These are phyloP conservation scores for Scedosporium minutisporum DNA, from an alignment of 2,329 filamentous ascomycete genomes.

Conservation along the genomic window DNA sequence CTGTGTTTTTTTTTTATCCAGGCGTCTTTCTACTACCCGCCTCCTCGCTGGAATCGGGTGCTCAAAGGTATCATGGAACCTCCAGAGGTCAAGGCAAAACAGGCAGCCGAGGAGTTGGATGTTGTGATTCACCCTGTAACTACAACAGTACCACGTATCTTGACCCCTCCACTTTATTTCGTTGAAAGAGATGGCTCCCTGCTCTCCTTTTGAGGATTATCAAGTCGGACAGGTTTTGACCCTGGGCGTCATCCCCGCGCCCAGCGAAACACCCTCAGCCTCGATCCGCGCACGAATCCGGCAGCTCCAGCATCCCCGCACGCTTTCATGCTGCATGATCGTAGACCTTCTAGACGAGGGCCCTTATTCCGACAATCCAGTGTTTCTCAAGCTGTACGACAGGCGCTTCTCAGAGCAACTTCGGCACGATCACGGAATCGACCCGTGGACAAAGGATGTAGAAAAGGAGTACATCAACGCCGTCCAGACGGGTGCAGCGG, in stretches of 20 bases:
- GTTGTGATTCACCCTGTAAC: neutral
- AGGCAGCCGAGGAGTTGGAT: too few species aligned
- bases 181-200: conserved; percentile 2
- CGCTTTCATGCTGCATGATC: conserved; percentile 13
- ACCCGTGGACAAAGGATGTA: conserved; percentile 8
- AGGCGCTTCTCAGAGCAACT: conserved; percentile 12
- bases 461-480: neutral
- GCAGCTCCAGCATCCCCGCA: neutral
- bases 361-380: neutral
- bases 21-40: too few species aligned
- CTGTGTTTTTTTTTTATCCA: too few species aligned
- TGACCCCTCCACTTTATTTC: neutral
- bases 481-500: neutral
- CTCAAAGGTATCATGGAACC: too few species aligned
- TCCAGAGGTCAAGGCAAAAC: too few species aligned
- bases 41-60: too few species aligned
- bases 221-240: neutral
- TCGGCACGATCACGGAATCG: conserved; percentile 9
- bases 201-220: conserved; percentile 2
- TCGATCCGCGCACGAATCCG: neutral
- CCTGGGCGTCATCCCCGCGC: neutral
- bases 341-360: conserved; percentile 10
- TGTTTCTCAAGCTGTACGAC: conserved; percentile 16
- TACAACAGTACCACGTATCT: neutral
- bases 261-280: neutral